phyloP scores from a whole-genome alignment of 2,329 filamentous ascomycete genomes.

The Dactylonectria estremocensis region DNA sequence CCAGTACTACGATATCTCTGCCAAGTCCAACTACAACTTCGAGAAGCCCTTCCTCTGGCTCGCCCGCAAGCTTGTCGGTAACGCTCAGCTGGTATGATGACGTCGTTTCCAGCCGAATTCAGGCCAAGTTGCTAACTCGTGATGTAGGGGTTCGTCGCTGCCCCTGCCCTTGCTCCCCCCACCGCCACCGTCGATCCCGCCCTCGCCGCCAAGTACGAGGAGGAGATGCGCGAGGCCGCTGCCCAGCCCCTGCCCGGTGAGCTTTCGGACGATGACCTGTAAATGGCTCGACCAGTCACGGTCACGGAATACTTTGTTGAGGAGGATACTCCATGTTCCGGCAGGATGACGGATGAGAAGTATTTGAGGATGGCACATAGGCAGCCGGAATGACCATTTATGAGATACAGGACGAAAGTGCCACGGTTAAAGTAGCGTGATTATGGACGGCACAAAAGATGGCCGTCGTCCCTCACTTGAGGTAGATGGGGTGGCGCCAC shows the following conservation, averaged over 20 bases:
- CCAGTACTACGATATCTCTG: too few relatives aligned
- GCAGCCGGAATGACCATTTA: conserved; percentile 57
- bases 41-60: too few relatives aligned
- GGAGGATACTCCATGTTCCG: conserved; percentile 46
- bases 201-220: conserved; percentile 85
- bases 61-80: too few relatives aligned
- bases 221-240: conserved; percentile 89
- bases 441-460: conserved; percentile 51
- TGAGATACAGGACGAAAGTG: conserved; percentile 53
- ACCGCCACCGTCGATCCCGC: conserved; percentile 90
- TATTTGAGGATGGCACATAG: conserved; percentile 50
- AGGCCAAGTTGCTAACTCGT: too few relatives aligned
- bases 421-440: conserved; percentile 55
- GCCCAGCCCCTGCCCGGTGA: conserved; percentile 92
- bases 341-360: conserved; percentile 43
- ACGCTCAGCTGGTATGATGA: too few relatives aligned
- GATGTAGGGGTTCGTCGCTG: conserved; percentile 92
- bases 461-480: conserved; percentile 50
- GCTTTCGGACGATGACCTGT: conserved; percentile 83
- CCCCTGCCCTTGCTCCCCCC: conserved; percentile 92
- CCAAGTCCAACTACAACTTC: too few relatives aligned
- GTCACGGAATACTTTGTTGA: conserved; percentile 49
- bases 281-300: conserved; percentile 58
- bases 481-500: conserved; percentile 52
- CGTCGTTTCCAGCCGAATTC: too few relatives aligned